phyloP scores from a whole-genome alignment of 169 alveolate genomes.

The Plasmodium blacklocki region DNA sequence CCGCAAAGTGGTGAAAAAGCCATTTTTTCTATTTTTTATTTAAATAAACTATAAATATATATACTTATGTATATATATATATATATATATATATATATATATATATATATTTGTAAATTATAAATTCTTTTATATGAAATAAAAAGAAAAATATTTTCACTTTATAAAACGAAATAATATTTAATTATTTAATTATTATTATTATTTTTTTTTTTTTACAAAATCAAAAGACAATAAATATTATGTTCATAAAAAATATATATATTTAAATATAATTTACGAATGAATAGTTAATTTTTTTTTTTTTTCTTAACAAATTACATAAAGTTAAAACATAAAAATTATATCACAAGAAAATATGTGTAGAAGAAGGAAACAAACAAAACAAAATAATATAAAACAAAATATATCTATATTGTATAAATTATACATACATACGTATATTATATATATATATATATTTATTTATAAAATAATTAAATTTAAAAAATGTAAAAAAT shows the following conservation, averaged over 20 bases:
- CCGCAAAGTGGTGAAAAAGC: constrained; percentile 59
- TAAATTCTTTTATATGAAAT: neutral
- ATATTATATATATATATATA: no score
- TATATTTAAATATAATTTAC: neutral
- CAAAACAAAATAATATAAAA: no score
- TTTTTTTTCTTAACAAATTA: constrained; percentile 24
- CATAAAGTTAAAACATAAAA: constrained; percentile 19
- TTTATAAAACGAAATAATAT: constrained; percentile 15
- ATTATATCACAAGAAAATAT: neutral
- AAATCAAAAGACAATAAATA: constrained; percentile 38
- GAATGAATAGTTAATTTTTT: neutral
- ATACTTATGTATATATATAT: constrained; percentile 1
- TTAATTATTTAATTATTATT: constrained; percentile 1
- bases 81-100: constrained; percentile 15
- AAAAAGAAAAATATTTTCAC: no score
- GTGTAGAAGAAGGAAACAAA: no score
- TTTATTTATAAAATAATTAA: no score
- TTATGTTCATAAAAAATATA: neutral
- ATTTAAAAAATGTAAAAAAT: no score
- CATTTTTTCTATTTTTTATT: constrained; percentile 17
- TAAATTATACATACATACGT: no score
- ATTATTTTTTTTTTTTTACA: constrained; percentile 11
- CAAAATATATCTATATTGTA: no score
- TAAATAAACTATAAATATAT: neutral
- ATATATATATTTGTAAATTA: constrained; percentile 17